Percentiles rank a stretch among this genome's conserved stretches.
Conservation (phyloP, 257 asterid species). For the Jaltomata sinuosa region DNA sequence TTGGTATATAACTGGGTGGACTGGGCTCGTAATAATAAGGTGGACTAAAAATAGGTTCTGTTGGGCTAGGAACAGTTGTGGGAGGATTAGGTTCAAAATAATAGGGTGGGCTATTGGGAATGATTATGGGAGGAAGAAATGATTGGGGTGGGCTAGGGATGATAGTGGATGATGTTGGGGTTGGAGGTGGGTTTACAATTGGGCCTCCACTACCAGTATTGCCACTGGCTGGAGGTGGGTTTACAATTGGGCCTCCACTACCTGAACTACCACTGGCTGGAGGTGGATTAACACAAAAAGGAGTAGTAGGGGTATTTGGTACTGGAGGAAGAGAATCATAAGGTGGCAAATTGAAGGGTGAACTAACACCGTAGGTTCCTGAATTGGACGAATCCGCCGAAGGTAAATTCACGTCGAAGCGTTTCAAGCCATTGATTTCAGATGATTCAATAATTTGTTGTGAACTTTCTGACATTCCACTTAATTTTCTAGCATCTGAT, state of each 20-base stretch:
- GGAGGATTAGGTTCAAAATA: constrained; percentile 33
- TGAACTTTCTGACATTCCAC: constrained; percentile 16
- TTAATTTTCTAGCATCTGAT: constrained; percentile 36
- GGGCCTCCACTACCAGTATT: background rate
- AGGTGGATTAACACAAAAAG: constrained; percentile 50
- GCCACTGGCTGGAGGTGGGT: constrained; percentile 30
- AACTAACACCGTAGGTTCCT: constrained; percentile 38
- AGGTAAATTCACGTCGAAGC: constrained; percentile 16
- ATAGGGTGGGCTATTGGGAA: constrained; percentile 26
- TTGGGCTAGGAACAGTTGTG: constrained; percentile 22
- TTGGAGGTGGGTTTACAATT: background rate
- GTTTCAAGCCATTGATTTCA: constrained; percentile 9
- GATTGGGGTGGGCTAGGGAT: constrained; percentile 28
- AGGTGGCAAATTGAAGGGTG: constrained; percentile 76
- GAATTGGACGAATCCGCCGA: constrained; percentile 30
- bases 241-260: constrained; percentile 2
- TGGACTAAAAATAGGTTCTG: constrained; percentile 18
- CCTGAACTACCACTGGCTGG: background rate
- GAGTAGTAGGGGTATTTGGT: constrained; percentile 47
- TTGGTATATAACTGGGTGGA: constrained; percentile 19
- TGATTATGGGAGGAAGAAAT: constrained; percentile 15
- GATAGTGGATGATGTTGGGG: constrained; percentile 5
- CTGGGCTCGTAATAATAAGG: constrained; percentile 14
- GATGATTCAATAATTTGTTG: constrained; percentile 5
- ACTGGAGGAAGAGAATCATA: constrained; percentile 74